Conservation (phyloP, 2,329 filamentous ascomycete species). For the Neofusicoccum kwambonambiense region DNA sequence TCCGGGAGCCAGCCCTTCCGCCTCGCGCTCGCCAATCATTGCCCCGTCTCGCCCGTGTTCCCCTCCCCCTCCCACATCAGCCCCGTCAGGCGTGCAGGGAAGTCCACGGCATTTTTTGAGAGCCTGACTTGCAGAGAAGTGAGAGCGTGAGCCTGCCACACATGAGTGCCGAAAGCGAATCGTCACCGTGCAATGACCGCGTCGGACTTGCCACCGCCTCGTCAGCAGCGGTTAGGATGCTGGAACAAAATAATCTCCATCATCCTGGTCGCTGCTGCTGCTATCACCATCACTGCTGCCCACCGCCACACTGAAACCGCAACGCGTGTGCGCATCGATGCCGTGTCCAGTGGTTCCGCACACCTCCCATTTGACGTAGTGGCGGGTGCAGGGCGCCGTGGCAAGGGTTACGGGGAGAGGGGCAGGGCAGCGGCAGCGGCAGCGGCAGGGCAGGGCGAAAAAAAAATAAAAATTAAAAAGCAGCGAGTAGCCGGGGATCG, state of each 20-base stretch:
- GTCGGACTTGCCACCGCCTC: too few relatives aligned
- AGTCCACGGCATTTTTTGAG: too few relatives aligned
- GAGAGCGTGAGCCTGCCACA: too few relatives aligned
- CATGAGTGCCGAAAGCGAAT: too few relatives aligned
- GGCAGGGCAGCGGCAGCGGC: background rate
- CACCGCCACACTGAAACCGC: background rate
- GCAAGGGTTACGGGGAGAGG: background rate
- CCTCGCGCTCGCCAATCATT: background rate
- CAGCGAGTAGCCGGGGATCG: background rate
- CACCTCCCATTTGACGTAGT: slow-evolving; percentile 8
- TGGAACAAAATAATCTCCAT: background rate
- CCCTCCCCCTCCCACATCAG: background rate
- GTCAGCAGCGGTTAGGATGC: too few relatives aligned
- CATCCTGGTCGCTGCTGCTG: background rate
- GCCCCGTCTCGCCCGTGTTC: background rate
- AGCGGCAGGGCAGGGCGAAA: background rate
- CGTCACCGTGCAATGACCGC: too few relatives aligned
- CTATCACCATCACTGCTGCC: background rate
- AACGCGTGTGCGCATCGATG: background rate
- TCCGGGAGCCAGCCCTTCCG: background rate
- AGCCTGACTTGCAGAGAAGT: too few relatives aligned
- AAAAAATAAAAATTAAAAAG: background rate
- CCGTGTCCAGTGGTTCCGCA: background rate
- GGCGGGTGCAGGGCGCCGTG: background rate
- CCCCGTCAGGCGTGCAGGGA: background rate